Evolutionary conservation across 192 early-diverging fungal genomes (phyloP).

Genomic region (Podila horticola): DNA sequence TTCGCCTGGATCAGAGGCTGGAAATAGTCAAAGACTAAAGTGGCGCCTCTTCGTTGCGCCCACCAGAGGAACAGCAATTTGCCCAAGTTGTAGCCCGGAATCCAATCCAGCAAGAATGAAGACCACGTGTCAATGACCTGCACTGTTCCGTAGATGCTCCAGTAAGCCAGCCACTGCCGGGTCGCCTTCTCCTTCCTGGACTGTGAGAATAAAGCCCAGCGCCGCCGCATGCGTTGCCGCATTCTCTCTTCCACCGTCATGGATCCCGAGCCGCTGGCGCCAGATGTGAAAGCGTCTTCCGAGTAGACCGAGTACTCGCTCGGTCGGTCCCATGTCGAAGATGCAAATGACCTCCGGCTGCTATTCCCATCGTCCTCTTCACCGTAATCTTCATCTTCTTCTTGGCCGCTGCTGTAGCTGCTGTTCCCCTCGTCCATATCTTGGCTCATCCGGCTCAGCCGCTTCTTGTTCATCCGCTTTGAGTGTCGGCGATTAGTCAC

Average conservation of each 20-base stretch:
- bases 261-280: slow-evolving; percentile 14
- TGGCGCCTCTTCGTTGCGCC: slow-evolving; percentile 67
- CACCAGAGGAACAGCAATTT: slow-evolving; percentile 65
- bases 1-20: slow-evolving; percentile 46
- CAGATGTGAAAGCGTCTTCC: slow-evolving; percentile 26
- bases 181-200: slow-evolving; percentile 50
- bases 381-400: slow-evolving; percentile 23
- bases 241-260: slow-evolving; percentile 33
- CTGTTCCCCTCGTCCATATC: slow-evolving; percentile 15
- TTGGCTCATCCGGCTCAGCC: slow-evolving; percentile 24
- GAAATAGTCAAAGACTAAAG: slow-evolving; percentile 58
- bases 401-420: slow-evolving; percentile 41
- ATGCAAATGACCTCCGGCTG: slow-evolving; percentile 1
- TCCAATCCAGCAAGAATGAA: slow-evolving; percentile 41
- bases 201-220: slow-evolving; percentile 32
- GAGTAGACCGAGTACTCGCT: slow-evolving; percentile 44
- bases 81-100: slow-evolving; percentile 63
- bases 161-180: slow-evolving; percentile 67
- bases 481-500: slow-evolving; percentile 3
- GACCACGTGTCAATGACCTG: slow-evolving; percentile 67
- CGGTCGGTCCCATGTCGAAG: slow-evolving; percentile 42
- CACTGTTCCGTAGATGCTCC: slow-evolving; percentile 66
- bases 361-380: neutral
- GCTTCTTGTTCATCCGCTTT: slow-evolving; percentile 3
- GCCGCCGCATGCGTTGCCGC: slow-evolving; percentile 41